These are phyloP conservation scores for Fusarium subtropicale DNA, from an alignment of 2,329 filamentous ascomycete genomes.

Conservation along the genomic window DNA sequence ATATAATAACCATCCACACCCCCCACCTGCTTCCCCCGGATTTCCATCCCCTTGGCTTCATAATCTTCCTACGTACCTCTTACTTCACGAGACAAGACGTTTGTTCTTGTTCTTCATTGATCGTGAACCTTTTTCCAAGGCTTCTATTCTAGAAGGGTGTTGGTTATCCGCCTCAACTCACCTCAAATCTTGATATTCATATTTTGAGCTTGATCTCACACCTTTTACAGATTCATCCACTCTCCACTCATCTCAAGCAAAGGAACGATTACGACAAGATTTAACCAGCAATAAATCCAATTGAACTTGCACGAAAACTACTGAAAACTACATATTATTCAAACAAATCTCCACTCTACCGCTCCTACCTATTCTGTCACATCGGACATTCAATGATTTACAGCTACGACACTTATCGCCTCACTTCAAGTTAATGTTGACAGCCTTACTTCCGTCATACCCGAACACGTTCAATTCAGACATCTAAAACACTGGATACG, in stretches of 20 bases:
- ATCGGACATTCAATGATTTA: conserved; percentile 37
- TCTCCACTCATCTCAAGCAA: conserved; percentile 30
- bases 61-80: conserved; percentile 30
- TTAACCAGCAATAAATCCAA: conserved; percentile 7
- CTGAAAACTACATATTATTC: neutral
- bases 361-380: conserved; percentile 19
- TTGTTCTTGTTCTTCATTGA: conserved; percentile 27
- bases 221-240: conserved; percentile 19
- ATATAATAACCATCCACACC: conserved; percentile 51
- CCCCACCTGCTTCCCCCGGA: conserved; percentile 49
- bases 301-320: conserved; percentile 17
- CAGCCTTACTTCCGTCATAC: conserved; percentile 10
- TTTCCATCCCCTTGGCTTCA: conserved; percentile 48
- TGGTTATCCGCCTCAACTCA: conserved; percentile 25
- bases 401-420: conserved; percentile 12
- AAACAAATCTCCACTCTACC: conserved; percentile 44
- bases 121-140: conserved; percentile 27
- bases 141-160: conserved; percentile 28
- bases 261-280: conserved; percentile 22
- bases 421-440: conserved; percentile 7
- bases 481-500: neutral
- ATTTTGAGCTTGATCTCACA: conserved; percentile 35
- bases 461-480: conserved; percentile 10
- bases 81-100: conserved; percentile 19
- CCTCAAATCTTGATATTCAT: conserved; percentile 37